Evolutionary conservation across 352 stramenopile species (phyloP), one percentile per base, ranked within the genome.

Genomic region (Phytophthora sojae): DNA sequence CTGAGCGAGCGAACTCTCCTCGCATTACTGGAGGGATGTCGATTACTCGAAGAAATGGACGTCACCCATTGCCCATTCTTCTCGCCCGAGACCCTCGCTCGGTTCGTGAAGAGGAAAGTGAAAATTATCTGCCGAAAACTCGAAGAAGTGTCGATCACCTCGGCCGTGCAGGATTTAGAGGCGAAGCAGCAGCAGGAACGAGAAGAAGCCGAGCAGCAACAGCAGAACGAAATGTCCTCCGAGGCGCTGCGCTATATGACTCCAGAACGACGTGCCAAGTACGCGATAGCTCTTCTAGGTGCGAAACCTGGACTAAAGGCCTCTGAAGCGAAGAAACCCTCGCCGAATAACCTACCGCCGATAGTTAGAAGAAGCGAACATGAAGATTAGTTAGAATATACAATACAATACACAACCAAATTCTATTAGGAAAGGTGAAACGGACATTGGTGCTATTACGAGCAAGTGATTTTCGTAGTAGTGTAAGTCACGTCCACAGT

Each of bases 41-140:
- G 59, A 5, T 61, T 90, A 32, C 79, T 98, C 9, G 69, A 92
- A 58, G 75, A 89, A 49, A 58, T 98, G 17, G 81, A 97, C 45
- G 86, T 94, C 35, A 92, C 89, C 0, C 91, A 96, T 49, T 97
- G 90, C 29, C 80, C 86, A 2, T 67, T 83, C 2, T 89, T 97
- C 26, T 80, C 89, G 2, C 52, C 81, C 0, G 58, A 77, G 2
- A 56, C 78, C 29, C 70, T 97, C 1, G 83, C 79, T 12, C 77
- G 57, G n/a, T 93, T 95, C 58, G 71, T 77, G 30, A 83, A 79
- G 25, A 68, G 75, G 8, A 88, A 86, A n/a, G 73, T 93, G 19
- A 80, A 80, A 14, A 70, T 96, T 5, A 74, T 76, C 0, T 83
- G 67, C 50, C 74, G 76, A 30, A 85, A 79, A 37, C 37, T 91